Evolutionary conservation across 345 rosid species (phyloP).

Genomic region (Rhodamnia rubescens): DNA sequence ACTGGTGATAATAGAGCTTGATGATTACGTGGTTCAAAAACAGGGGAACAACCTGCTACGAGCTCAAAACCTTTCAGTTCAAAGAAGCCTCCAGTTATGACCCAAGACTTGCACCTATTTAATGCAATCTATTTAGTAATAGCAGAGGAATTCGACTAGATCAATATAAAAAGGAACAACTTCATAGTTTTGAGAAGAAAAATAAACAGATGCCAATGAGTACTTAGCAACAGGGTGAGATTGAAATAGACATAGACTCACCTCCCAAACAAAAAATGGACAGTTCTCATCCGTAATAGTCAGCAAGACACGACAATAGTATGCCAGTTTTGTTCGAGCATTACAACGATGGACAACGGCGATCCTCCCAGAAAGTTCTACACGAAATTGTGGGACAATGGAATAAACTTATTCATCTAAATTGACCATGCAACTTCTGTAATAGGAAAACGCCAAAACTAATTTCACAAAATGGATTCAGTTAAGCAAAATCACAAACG

Average conservation of each 20-base stretch:
- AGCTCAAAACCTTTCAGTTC: background rate
- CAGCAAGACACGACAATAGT: accelerated
- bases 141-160: background rate
- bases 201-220: background rate
- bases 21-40: no score
- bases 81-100: background rate
- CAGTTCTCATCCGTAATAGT: background rate
- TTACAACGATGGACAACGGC: background rate
- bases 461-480: background rate
- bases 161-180: background rate
- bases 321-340: background rate
- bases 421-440: no score
- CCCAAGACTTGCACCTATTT: background rate
- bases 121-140: background rate
- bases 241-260: no score
- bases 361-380: no score
- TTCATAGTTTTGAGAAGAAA: background rate
- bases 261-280: background rate
- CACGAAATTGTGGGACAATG: no score
- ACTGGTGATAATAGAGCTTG: background rate
- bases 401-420: background rate
- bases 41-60: background rate
- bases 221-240: background rate
- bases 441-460: background rate
- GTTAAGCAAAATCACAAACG: background rate